Evolutionary conservation across 495 filamentous ascomycete species (phyloP).

Genomic region (Symbiotaphrina buchneri): DNA sequence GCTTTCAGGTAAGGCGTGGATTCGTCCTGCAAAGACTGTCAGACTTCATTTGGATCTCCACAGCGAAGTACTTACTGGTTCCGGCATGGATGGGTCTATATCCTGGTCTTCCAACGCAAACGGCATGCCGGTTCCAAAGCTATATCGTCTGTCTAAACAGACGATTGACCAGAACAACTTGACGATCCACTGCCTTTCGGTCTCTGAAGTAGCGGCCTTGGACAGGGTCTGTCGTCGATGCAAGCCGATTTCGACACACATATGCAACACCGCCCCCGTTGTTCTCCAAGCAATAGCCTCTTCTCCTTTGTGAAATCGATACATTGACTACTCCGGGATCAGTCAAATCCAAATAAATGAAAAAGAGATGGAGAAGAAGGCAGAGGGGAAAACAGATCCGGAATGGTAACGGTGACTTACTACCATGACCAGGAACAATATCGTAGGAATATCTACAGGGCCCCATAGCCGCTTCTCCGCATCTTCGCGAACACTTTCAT

Average conservation of each 20-base stretch:
- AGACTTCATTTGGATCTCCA: no score
- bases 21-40: conserved; percentile 25
- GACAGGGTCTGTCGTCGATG: conserved; percentile 51
- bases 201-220: conserved; percentile 35
- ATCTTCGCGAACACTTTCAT: conserved; percentile 42
- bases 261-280: conserved; percentile 49
- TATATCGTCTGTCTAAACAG: conserved; percentile 61
- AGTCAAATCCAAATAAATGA: conserved; percentile 9
- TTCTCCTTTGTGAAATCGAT: conserved; percentile 63
- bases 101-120: conserved; percentile 67
- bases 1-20: conserved; percentile 44
- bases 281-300: conserved; percentile 62
- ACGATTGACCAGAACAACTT: conserved; percentile 67
- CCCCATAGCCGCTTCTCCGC: conserved; percentile 47
- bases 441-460: conserved; percentile 36
- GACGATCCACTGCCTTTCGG: conserved; percentile 32
- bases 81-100: conserved; percentile 55
- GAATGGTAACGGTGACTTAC: conserved; percentile 18
- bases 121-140: conserved; percentile 58
- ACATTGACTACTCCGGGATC: conserved; percentile 72
- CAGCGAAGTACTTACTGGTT: conserved; percentile 36
- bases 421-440: conserved; percentile 52
- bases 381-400: conserved; percentile 2
- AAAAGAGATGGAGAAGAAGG: no score
- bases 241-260: conserved; percentile 62